Evolutionary conservation across 805 yeast species (phyloP).

Genomic region (Blastobotrys chiropterorum): DNA sequence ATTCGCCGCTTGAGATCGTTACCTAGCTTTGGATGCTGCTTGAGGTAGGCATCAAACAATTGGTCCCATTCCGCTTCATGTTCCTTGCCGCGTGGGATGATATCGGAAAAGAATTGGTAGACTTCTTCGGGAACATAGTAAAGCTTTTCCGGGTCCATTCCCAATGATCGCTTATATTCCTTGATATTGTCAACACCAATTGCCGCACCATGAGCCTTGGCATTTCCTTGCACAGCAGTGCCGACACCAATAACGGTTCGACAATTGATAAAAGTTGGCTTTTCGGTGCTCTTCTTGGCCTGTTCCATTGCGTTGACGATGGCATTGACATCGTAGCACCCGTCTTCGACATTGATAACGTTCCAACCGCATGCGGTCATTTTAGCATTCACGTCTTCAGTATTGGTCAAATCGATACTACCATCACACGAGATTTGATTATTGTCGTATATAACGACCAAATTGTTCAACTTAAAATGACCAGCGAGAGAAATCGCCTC

Average conservation of each 20-base stretch:
- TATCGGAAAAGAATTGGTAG: conserved; percentile 27
- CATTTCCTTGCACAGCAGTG: conserved; percentile 28
- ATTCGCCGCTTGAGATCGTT: too few species aligned
- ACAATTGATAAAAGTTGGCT: conserved; percentile 35
- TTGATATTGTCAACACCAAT: conserved; percentile 29
- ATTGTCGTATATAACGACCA: conserved; percentile 34
- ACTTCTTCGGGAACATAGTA: conserved; percentile 27
- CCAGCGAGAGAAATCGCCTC: conserved; percentile 38
- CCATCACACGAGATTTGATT: conserved; percentile 38
- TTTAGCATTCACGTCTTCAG: conserved; percentile 32
- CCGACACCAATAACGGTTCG: conserved; percentile 34
- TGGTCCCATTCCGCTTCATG: conserved; percentile 25
- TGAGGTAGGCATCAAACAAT: conserved; percentile 21
- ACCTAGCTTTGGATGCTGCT: too few species aligned
- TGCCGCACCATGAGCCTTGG: conserved; percentile 35
- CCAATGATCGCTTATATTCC: conserved; percentile 13
- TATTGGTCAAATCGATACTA: conserved; percentile 30
- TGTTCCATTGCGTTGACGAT: conserved; percentile 32
- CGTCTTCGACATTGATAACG: conserved; percentile 33
- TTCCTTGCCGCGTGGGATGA: conserved; percentile 23
- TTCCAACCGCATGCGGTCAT: conserved; percentile 34
- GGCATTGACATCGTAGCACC: conserved; percentile 29
- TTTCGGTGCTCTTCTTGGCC: conserved; percentile 27
- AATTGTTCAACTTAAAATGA: conserved; percentile 33
- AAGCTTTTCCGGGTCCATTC: conserved; percentile 12